These are phyloP conservation scores for Ustilago cynodontis DNA, from an alignment of 1,284 basidiomycete genomes.

Conservation along the genomic window DNA sequence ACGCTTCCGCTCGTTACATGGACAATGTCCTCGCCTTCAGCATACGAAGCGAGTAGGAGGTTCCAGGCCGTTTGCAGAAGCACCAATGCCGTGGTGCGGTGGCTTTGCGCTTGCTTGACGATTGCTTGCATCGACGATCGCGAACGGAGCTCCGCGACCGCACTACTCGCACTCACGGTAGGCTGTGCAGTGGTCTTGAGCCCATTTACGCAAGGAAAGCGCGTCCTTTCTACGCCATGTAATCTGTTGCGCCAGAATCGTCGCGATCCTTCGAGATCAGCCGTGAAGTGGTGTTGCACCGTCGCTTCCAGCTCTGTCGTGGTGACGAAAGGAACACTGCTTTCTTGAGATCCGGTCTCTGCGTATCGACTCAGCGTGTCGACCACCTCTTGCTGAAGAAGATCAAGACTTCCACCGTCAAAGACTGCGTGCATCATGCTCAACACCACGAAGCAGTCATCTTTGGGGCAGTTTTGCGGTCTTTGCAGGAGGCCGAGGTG, in stretches of 20 bases:
- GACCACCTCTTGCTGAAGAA: conserved; percentile 15
- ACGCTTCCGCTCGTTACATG: conserved; percentile 26
- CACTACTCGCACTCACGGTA: background rate
- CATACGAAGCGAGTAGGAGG: conserved; percentile 20
- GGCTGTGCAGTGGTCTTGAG: conserved; percentile 5
- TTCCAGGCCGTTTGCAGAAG: conserved; percentile 25
- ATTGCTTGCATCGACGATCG: conserved; percentile 16
- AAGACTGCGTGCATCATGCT: conserved; percentile 35
- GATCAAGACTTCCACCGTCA: conserved; percentile 28
- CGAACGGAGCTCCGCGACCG: conserved; percentile 13
- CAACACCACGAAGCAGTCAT: conserved; percentile 5
- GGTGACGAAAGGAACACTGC: too few species aligned
- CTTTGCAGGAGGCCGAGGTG: conserved; percentile 17
- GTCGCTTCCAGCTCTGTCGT: conserved; percentile 7
- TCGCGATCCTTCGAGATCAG: conserved; percentile 18
- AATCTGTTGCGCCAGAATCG: conserved; percentile 19
- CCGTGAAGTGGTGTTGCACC: conserved; percentile 17
- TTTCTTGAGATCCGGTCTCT: too few species aligned
- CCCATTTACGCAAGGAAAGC: conserved; percentile 22
- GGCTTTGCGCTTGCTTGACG: conserved; percentile 8
- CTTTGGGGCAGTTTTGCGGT: background rate
- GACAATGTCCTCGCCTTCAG: conserved; percentile 9
- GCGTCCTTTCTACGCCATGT: conserved; percentile 9
- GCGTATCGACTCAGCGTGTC: background rate
- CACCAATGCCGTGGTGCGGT: conserved; percentile 7